Conservation (phyloP, 768 basidiomycete species). For the Ramaria rubella region DNA sequence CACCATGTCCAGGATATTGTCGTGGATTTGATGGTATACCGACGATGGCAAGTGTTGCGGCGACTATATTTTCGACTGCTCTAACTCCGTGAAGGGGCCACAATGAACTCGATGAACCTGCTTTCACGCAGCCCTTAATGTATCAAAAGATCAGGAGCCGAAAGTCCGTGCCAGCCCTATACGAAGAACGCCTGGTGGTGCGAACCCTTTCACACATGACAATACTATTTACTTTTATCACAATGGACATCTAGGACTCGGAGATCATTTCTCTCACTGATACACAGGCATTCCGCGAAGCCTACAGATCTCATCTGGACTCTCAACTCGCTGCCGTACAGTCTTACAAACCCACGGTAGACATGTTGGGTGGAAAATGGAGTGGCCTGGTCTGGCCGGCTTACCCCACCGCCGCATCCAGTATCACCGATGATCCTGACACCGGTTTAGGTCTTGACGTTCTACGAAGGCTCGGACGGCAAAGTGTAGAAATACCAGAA, state of each 20-base stretch:
- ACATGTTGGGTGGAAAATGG: conserved; percentile 70
- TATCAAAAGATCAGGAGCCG: conserved; percentile 79
- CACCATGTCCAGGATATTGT: conserved; percentile 59
- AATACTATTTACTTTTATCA: not conserved
- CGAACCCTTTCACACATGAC: conserved; percentile 22
- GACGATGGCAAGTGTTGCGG: conserved; percentile 52
- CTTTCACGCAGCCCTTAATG: conserved; percentile 86
- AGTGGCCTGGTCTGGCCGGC: conserved; percentile 40
- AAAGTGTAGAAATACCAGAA: conserved; percentile 54
- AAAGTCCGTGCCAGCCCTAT: conserved; percentile 71
- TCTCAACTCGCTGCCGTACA: conserved; percentile 46
- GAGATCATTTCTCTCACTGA: conserved; percentile 45
- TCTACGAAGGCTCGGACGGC: conserved; percentile 55
- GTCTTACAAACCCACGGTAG: conserved; percentile 38
- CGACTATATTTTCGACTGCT: not conserved
- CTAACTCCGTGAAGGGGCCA: conserved; percentile 50
- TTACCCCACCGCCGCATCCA: conserved; percentile 47
- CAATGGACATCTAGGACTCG: conserved; percentile 34
- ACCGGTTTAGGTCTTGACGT: conserved; percentile 57
- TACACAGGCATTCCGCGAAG: conserved; percentile 43
- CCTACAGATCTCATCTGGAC: conserved; percentile 61
- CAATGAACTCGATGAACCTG: conserved; percentile 83
- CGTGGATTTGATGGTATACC: conserved; percentile 83
- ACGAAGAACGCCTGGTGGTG: conserved; percentile 74
- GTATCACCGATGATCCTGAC: conserved; percentile 42